A percentile compares a stretch with the other conserved stretches of the same genome.
Evolutionary conservation across 202 grass and related monocot genomes (phyloP).

Genomic region (Musa balbisiana): DNA sequence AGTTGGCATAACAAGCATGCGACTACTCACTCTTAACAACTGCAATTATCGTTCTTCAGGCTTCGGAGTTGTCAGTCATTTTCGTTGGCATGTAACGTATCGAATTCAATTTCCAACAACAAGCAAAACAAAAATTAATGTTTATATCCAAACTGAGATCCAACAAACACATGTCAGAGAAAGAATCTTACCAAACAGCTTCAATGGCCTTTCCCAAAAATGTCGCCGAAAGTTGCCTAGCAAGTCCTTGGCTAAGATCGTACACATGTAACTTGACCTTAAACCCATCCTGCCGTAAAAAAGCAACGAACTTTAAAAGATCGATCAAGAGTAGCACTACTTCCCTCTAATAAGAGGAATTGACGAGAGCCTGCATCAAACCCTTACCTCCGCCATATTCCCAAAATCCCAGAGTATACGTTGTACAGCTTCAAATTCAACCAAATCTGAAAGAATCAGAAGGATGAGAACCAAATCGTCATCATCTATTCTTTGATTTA

Average conservation of each 20-base stretch:
- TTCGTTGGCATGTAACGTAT: neutral
- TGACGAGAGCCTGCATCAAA: too few relatives aligned
- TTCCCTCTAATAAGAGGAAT: too few relatives aligned
- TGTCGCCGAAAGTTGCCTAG: conserved; percentile 51
- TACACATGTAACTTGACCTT: conserved; percentile 75
- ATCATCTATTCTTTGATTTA: too few relatives aligned
- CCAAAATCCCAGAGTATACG: too few relatives aligned
- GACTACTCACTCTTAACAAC: too few relatives aligned
- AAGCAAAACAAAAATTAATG: neutral
- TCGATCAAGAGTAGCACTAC: too few relatives aligned
- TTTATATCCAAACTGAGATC: neutral
- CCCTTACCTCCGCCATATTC: too few relatives aligned
- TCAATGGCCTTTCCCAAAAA: conserved; percentile 56
- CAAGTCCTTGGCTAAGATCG: conserved; percentile 69
- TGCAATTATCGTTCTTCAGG: neutral
- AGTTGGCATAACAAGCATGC: too few relatives aligned
- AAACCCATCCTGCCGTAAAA: conserved; percentile 42
- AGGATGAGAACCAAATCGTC: too few relatives aligned
- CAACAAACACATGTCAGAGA: neutral
- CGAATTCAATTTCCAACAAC: neutral
- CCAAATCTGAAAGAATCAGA: too few relatives aligned
- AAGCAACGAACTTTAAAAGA: neutral
- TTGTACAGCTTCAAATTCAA: too few relatives aligned
- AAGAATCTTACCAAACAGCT: conserved; percentile 57
- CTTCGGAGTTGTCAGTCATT: neutral